Conservation (phyloP, 108 stramenopile species). For the Craspedostauros australis region DNA sequence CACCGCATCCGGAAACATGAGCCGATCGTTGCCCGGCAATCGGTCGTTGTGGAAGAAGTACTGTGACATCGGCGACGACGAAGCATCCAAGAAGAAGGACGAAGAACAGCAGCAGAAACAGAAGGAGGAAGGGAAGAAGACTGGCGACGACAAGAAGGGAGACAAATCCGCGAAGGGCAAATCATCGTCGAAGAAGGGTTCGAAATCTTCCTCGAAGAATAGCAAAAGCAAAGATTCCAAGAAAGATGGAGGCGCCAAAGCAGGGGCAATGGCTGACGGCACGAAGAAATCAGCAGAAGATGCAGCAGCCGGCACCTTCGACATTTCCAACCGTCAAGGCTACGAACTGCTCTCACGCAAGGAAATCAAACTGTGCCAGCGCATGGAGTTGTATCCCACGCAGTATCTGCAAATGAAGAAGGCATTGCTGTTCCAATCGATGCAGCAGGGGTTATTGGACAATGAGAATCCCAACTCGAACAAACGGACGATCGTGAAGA, state of each 20-base stretch:
- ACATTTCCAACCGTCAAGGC: slow-evolving; percentile 28
- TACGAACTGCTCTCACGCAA: slow-evolving; percentile 58
- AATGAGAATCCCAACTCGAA: slow-evolving; percentile 30
- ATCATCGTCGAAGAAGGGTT: neutral
- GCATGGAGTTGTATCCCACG: slow-evolving; percentile 46
- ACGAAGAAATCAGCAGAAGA: neutral
- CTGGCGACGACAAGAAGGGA: slow-evolving; percentile 5
- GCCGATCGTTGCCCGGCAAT: neutral
- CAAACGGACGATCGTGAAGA: slow-evolving; percentile 47
- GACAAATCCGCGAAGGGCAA: neutral
- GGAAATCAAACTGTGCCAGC: slow-evolving; percentile 61
- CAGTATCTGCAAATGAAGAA: slow-evolving; percentile 76
- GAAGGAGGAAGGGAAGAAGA: neutral
- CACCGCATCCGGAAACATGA: neutral
- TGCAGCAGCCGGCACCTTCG: slow-evolving; percentile 9
- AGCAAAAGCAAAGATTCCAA: slow-evolving; percentile 1
- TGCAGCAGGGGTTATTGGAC: slow-evolving; percentile 50
- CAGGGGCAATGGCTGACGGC: neutral
- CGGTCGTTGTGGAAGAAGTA: neutral
- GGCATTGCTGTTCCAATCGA: slow-evolving; percentile 68
- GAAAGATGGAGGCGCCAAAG: slow-evolving; percentile 19
- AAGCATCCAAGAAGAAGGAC: neutral
- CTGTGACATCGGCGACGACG: neutral
- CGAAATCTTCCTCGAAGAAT: neutral
- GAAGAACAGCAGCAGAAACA: neutral